phyloP scores from a whole-genome alignment of 2,329 filamentous ascomycete genomes.

The Triangularia verruculosa region DNA sequence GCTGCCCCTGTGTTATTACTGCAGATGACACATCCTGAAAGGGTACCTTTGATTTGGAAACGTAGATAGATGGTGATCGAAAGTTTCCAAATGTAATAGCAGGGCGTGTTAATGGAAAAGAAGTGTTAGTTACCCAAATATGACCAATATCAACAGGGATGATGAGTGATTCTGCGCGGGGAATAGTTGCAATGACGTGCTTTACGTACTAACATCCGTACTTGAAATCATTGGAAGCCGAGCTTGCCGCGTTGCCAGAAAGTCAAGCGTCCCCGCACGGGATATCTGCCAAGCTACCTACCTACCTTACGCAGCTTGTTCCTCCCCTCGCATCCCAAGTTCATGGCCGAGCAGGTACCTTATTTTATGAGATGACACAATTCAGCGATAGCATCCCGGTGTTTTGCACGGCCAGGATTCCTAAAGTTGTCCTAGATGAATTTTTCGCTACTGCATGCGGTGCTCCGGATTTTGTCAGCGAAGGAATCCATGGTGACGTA shows the following conservation, averaged over 20 bases:
- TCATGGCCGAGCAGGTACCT: too few species aligned
- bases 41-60: constrained; percentile 27
- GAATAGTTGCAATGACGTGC: too few species aligned
- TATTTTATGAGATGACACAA: neutral
- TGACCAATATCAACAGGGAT: too few species aligned
- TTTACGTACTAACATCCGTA: too few species aligned
- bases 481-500: neutral
- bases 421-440: neutral
- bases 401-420: neutral
- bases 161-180: too few species aligned
- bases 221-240: too few species aligned
- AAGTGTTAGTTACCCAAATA: too few species aligned
- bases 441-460: neutral
- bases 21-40: constrained; percentile 30
- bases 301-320: too few species aligned
- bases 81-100: neutral
- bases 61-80: neutral
- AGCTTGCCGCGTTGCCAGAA: too few species aligned
- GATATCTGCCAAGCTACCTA: too few species aligned
- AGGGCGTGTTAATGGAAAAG: neutral
- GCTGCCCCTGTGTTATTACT: constrained; percentile 26
- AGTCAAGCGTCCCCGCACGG: too few species aligned
- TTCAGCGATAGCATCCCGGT: neutral
- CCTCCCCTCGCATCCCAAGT: neutral
- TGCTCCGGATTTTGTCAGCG: neutral